phyloP scores from a whole-genome alignment of 2,329 filamentous ascomycete genomes.

The Fusarium lateritium region DNA sequence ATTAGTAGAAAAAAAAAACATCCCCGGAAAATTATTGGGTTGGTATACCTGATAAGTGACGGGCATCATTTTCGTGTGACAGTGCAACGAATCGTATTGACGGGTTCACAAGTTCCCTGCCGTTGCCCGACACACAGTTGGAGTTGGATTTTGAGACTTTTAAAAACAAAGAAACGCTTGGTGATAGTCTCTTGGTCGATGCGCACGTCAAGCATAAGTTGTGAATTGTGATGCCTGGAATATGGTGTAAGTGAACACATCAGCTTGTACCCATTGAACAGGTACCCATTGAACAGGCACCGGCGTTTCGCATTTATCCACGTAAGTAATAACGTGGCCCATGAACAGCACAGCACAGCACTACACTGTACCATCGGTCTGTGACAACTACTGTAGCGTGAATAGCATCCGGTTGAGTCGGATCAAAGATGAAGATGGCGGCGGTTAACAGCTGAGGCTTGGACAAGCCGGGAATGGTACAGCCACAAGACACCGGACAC shows the following conservation, averaged over 20 bases:
- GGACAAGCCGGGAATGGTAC: conserved; percentile 42
- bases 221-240: conserved; percentile 27
- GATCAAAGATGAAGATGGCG: conserved; percentile 16
- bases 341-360: conserved; percentile 2
- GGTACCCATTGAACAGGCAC: conserved; percentile 31
- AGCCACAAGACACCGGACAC: conserved; percentile 33
- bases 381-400: background rate
- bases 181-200: background rate
- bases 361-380: conserved; percentile 7
- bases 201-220: background rate
- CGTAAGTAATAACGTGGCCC: conserved; percentile 18
- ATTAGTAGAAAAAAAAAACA: conserved; percentile 16
- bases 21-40: conserved; percentile 1
- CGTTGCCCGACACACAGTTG: background rate
- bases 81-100: conserved; percentile 17
- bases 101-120: background rate
- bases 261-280: conserved; percentile 16
- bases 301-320: conserved; percentile 22
- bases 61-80: conserved; percentile 18
- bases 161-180: background rate
- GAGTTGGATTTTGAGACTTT: no score
- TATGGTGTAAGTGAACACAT: conserved; percentile 27
- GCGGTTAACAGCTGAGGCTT: conserved; percentile 41
- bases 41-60: conserved; percentile 24
- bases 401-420: background rate